These are phyloP conservation scores for Curvularia lunata DNA, from an alignment of 2,329 filamentous ascomycete genomes.

Conservation along the genomic window DNA sequence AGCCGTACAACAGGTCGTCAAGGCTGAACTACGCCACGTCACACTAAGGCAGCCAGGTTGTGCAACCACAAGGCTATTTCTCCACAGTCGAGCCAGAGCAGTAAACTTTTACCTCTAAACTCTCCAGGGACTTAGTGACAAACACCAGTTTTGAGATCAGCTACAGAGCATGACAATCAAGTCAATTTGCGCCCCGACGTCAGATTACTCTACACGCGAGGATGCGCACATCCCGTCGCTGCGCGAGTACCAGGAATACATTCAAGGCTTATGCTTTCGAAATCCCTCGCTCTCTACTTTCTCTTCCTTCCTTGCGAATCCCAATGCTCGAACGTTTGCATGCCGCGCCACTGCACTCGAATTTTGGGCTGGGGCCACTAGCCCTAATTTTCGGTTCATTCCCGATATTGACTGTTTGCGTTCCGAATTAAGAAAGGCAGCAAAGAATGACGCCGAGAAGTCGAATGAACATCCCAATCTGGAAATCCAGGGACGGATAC, in stretches of 20 bases:
- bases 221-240: not conserved
- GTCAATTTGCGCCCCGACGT: no score
- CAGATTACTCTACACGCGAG: not conserved
- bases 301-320: not conserved
- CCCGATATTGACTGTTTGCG: not conserved
- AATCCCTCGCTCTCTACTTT: not conserved
- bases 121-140: no score
- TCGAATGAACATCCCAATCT: not conserved
- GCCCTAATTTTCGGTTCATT: not conserved
- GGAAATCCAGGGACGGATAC: conserved; percentile 18
- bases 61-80: no score
- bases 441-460: not conserved
- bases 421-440: not conserved
- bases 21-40: no score
- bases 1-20: no score
- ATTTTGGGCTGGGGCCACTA: not conserved
- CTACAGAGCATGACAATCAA: not conserved
- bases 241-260: not conserved
- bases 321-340: not conserved
- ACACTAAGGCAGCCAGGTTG: no score
- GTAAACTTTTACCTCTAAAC: no score
- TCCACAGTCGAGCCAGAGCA: no score
- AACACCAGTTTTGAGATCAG: no score
- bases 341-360: not conserved
- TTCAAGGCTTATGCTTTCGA: not conserved